Conservation (phyloP, 768 basidiomycete species). For the Xerocomellus chrysenteron region DNA sequence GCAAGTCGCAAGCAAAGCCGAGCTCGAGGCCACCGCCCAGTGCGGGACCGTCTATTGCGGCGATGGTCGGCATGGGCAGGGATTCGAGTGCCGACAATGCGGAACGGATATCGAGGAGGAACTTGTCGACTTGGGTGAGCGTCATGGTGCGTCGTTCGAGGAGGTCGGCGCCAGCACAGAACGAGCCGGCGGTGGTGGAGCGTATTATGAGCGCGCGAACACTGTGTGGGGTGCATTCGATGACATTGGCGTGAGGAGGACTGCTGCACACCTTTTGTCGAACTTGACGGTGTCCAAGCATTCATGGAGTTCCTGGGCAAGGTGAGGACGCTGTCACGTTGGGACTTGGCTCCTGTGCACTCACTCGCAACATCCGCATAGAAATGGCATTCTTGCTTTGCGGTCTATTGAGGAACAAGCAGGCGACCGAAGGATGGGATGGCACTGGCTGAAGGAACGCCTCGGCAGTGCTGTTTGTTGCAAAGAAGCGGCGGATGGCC, state of each 20-base stretch:
- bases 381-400: slow-evolving; percentile 89
- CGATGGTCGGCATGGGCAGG: slow-evolving; percentile 85
- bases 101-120: slow-evolving; percentile 72
- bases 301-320: slow-evolving; percentile 63
- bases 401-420: slow-evolving; percentile 78
- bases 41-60: slow-evolving; percentile 91
- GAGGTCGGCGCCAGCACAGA: slow-evolving; percentile 93
- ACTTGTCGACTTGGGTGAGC: slow-evolving; percentile 66
- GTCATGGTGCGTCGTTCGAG: slow-evolving; percentile 84
- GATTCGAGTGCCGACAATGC: slow-evolving; percentile 75
- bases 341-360: neutral
- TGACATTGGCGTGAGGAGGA: neutral
- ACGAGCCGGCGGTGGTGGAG: slow-evolving; percentile 72
- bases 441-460: slow-evolving; percentile 50
- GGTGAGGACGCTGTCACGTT: neutral
- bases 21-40: slow-evolving; percentile 92
- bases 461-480: slow-evolving; percentile 26
- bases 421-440: slow-evolving; percentile 64
- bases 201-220: slow-evolving; percentile 81
- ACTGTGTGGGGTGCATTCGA: slow-evolving; percentile 34
- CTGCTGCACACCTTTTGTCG: slow-evolving; percentile 54
- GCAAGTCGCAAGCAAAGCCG: slow-evolving; percentile 84
- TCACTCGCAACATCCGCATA: slow-evolving; percentile 63
- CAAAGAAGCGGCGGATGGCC: slow-evolving; percentile 17
- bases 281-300: slow-evolving; percentile 65